Base-by-base conservation (phyloP, 2,329 filamentous ascomycete genomes). In the Gaeumannomyces sp. region DNA sequence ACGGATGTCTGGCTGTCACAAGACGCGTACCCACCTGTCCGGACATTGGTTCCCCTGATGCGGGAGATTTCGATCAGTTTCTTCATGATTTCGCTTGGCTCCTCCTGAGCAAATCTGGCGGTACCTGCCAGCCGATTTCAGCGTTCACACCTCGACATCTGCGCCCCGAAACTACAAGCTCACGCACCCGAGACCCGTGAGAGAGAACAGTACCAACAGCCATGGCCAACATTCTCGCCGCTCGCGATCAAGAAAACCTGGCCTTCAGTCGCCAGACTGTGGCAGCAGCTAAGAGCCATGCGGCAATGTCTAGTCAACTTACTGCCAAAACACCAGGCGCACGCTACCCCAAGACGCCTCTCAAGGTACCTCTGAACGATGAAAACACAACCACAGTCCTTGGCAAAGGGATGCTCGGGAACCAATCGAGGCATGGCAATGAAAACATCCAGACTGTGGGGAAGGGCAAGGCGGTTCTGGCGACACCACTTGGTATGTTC, bases 231-330 rank as follows among this genome's bases (percentile, higher is more conserved):
- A 8, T 53, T 25, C 45, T 53, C n/a, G 90, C 91, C 67, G 83
- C 89, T 73, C 87, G 88, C 71, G 91, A 97, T 76, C 92, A 97
- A 79, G 93, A 97, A 77, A 97, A 97, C 77, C 79, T 92, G 75
- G 85, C 92, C 71, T 88, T 92, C 74, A 85, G 83, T 69, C 90
- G 90, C 74, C 91, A 93, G 74, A 84, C 87, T 66, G 85, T 82
- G 62, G 87, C 88, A 29, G 85, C 87, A 19, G 82, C 86, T 22
- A 97, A 96, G 76, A 87, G 82, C 73, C 89, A 92, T 70, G 81
- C 83, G n/a, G 22, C 60, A 19, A 62, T 62, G 60, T 53, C 45
- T 50, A 5, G 38, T 50, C 59, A 60, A 78, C 66, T 86, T 82
- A 78, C 82, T 66, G 86, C 91, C 64, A 96, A 94, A 78, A 97